Evolutionary conservation across 169 alveolate genomes (phyloP).

Genomic region (Cryptosporidium ryanae): DNA sequence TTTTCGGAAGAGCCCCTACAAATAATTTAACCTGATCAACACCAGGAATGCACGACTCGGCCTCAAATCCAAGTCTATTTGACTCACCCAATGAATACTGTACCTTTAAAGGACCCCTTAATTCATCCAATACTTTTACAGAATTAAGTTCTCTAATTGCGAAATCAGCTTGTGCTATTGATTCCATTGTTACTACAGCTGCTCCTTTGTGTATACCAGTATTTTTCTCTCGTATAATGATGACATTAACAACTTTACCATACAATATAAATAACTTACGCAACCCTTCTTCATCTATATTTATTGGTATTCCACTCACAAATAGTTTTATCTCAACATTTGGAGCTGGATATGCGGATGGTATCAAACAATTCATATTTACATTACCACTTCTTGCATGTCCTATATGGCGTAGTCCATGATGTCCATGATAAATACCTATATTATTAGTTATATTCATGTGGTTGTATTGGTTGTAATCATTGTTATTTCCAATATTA

Average conservation of each 20-base stretch:
- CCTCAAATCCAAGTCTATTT: slow-evolving; percentile 85
- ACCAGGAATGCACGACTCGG: slow-evolving; percentile 86
- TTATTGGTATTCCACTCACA: slow-evolving; percentile 89
- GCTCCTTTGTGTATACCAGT: slow-evolving; percentile 87
- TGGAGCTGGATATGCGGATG: slow-evolving; percentile 87
- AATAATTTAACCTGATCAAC: slow-evolving; percentile 88
- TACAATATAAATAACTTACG: slow-evolving; percentile 85
- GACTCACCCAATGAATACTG: slow-evolving; percentile 91
- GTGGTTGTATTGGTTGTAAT: too few relatives aligned
- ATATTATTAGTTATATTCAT: too few relatives aligned
- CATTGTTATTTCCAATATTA: too few relatives aligned
- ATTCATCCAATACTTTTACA: slow-evolving; percentile 83
- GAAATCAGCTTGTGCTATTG: slow-evolving; percentile 90
- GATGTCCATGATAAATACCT: too few relatives aligned
- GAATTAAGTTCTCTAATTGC: slow-evolving; percentile 88
- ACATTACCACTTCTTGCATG: not conserved
- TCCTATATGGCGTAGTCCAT: too few relatives aligned
- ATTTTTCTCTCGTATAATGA: slow-evolving; percentile 85
- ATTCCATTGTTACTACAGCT: slow-evolving; percentile 87
- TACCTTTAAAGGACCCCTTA: slow-evolving; percentile 87
- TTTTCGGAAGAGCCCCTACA: slow-evolving; percentile 89
- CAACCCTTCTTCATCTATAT: slow-evolving; percentile 84
- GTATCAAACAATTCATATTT: slow-evolving; percentile 24
- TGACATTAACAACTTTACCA: slow-evolving; percentile 89
- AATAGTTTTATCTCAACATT: slow-evolving; percentile 89